Conservation (phyloP, 176 grass and related monocot species). For the Lolium rigidum region DNA sequence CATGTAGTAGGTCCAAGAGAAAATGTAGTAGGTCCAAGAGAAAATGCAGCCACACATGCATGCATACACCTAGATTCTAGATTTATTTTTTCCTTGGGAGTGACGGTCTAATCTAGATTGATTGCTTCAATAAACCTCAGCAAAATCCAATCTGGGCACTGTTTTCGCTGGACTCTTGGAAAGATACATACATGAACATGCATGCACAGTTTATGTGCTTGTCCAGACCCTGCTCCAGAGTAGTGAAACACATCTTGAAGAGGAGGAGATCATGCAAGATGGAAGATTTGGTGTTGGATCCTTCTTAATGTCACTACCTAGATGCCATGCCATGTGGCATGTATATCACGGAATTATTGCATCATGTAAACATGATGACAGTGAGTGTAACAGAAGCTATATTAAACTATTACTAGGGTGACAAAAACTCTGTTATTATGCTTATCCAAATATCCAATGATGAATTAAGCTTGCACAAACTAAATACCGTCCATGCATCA, state of each 20-base stretch:
- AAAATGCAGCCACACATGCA: constrained; percentile 36
- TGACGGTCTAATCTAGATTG: constrained; percentile 22
- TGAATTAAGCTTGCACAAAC: background rate
- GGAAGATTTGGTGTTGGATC: constrained; percentile 27
- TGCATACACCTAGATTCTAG: constrained; percentile 38
- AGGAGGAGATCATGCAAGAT: background rate
- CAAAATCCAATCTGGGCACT: constrained; percentile 43
- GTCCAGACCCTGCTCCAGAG: constrained; percentile 28
- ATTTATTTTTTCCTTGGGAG: background rate
- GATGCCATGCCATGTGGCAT: constrained; percentile 46
- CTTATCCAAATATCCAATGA: background rate
- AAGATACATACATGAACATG: constrained; percentile 19
- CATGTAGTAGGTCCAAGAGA: constrained; percentile 22
- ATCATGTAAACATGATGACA: background rate
- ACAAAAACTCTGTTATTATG: background rate
- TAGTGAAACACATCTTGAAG: constrained; percentile 14
- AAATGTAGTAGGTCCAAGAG: constrained; percentile 25
- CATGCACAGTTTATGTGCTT: constrained; percentile 35
- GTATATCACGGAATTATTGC: constrained; percentile 17
- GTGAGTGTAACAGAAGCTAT: background rate
- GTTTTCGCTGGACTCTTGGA: constrained; percentile 38
- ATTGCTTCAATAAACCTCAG: constrained; percentile 14
- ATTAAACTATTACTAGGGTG: background rate
- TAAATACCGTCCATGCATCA: constrained; percentile 14
- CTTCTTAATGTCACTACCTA: constrained; percentile 20